Evolutionary conservation across 257 asterid species (phyloP), one percentile per base, ranked within the genome.

Genomic region (Solanum peruvianum): DNA sequence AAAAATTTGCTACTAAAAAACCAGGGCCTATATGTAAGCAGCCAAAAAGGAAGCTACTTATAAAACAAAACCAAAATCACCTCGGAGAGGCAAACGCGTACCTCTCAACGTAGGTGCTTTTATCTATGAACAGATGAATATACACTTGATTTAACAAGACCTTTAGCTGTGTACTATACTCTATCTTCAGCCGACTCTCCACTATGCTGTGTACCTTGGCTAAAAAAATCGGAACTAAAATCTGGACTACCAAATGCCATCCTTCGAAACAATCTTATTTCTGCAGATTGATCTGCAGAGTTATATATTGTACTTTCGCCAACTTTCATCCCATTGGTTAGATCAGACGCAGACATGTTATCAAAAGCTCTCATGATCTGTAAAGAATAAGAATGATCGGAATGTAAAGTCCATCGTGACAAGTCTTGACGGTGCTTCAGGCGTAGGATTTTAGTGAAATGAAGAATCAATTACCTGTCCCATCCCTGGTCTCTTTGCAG

Each of bases 281-380:
- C 98, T 87, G 91, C 99, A 47, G 98, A 95, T 91, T 95, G 98
- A 45, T 92, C 93, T 39, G 96, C 96, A 37, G 98, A 92, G 91
- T 94, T 91, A 71, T 85, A 89, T 87, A 94, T 89, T 88, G 92
- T 93, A 86, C 99, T 97, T 87, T 95, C 98, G 10, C 99, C 99
- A 0, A 94, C 96, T 93, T 84, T 94, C 98, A 97, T 94, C 80
- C 98, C 99, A 15, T 95, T 96, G 44, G 96, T 88, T 88, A 96
- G 92, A 91, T 97, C 98, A 0, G 98, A 85, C 76, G 86, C 85
- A 13, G 92, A 91, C 92, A 94, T 82, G n/a, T 84, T 90, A 84
- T 96, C 99, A 15, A 97, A 93, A 71, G 98, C 97, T 92, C 99
- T 94, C 88, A 94, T 92, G 82, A 95, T 94, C 99, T 97, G 92